Evolutionary conservation across 2,329 filamentous ascomycete genomes (phyloP).

Genomic region (Diaporthe amygdali): DNA sequence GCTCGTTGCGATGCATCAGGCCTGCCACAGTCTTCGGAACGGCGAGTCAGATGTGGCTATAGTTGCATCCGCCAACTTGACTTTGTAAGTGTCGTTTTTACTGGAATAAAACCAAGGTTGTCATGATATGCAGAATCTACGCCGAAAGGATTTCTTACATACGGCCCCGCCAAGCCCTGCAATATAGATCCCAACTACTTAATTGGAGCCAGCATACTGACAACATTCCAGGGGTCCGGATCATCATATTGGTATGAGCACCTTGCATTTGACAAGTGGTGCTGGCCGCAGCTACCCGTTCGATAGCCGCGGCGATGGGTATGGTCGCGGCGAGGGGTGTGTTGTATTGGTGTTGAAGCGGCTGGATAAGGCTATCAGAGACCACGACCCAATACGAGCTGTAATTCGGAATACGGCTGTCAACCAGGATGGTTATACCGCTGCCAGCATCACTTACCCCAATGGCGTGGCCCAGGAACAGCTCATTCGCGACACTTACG

Average conservation of each 20-base stretch:
- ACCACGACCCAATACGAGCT: neutral
- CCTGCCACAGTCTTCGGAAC: neutral
- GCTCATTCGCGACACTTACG: constrained; percentile 38
- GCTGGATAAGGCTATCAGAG: neutral
- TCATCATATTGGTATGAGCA: constrained; percentile 30
- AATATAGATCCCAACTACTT: too few relatives aligned
- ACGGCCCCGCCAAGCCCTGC: too few relatives aligned
- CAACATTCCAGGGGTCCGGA: constrained; percentile 25
- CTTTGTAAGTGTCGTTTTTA: constrained; percentile 25
- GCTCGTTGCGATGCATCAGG: neutral
- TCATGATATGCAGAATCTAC: neutral
- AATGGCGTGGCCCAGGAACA: constrained; percentile 37
- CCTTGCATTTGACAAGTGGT: constrained; percentile 41
- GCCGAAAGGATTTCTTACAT: neutral
- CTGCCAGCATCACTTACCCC: constrained; percentile 45
- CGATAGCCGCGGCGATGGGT: neutral
- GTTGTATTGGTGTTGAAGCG: neutral
- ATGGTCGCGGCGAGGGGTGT: constrained; percentile 6
- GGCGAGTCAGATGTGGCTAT: constrained; percentile 24
- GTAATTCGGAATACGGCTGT: constrained; percentile 32
- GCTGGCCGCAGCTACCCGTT: constrained; percentile 31
- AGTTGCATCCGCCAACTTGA: constrained; percentile 31
- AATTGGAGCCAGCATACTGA: too few relatives aligned
- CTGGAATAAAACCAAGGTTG: too few relatives aligned
- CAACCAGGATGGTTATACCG: constrained; percentile 36